These are phyloP conservation scores for Aspergillus aculeatus DNA, from an alignment of 2,329 filamentous ascomycete genomes.

Conservation along the genomic window DNA sequence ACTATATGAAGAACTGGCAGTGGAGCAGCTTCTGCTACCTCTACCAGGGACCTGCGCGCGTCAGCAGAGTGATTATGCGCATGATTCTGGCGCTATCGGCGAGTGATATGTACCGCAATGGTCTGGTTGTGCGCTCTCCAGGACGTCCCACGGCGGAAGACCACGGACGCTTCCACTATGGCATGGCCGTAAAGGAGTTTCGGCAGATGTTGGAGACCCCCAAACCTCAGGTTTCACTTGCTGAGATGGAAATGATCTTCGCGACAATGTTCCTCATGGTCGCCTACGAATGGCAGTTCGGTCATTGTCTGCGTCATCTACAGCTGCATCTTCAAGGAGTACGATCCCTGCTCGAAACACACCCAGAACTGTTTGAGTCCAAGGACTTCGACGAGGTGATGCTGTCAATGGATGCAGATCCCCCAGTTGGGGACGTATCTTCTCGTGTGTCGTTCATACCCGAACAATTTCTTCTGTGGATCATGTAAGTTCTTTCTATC, in stretches of 20 bases:
- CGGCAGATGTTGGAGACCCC: slow-evolving; percentile 34
- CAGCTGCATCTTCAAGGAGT: slow-evolving; percentile 39
- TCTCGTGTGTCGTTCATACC: slow-evolving; percentile 35
- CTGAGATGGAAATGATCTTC: slow-evolving; percentile 36
- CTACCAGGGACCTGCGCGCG: slow-evolving; percentile 35
- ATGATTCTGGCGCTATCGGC: slow-evolving; percentile 41
- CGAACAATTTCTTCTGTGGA: slow-evolving; percentile 38
- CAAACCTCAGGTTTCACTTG: slow-evolving; percentile 25
- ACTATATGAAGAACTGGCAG: slow-evolving; percentile 39
- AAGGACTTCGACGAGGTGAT: slow-evolving; percentile 32
- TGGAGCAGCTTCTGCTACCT: slow-evolving; percentile 41
- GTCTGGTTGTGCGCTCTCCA: slow-evolving; percentile 25
- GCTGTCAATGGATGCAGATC: slow-evolving; percentile 19
- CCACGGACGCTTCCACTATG: slow-evolving; percentile 36
- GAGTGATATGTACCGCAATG: slow-evolving; percentile 38
- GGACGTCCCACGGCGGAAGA: slow-evolving; percentile 31
- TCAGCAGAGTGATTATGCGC: slow-evolving; percentile 40
- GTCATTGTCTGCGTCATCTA: slow-evolving; percentile 33
- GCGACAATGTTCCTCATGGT: slow-evolving; percentile 40
- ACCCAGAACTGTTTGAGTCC: slow-evolving; percentile 32
- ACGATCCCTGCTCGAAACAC: slow-evolving; percentile 36
- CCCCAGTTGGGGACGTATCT: slow-evolving; percentile 8
- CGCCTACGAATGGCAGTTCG: slow-evolving; percentile 38
- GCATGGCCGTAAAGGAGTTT: slow-evolving; percentile 38
- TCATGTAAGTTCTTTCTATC: slow-evolving; percentile 26